Evolutionary conservation across 345 rosid genomes (phyloP), one percentile per base, ranked within the genome.

Genomic region (Dipteronia sinensis): DNA sequence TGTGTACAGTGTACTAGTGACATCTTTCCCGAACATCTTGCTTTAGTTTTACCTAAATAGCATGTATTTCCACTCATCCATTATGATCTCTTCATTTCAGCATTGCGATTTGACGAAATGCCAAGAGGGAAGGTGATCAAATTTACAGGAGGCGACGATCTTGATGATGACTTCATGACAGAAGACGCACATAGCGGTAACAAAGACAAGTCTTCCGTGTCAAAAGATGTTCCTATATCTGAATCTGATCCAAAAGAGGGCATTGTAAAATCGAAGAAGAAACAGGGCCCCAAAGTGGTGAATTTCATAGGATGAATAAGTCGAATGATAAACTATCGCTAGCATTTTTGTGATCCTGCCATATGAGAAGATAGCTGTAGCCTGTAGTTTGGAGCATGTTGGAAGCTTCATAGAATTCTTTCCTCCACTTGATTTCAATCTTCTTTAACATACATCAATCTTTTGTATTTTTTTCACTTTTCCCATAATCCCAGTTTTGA

Each of bases 71-170:
- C 29, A 76, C 17, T 65, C 23, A 51, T 56, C 29, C 19, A 44
- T 79, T 51, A 59, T 66, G 12, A 23, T 78, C 64, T 74, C 34
- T 74, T n/a, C 9, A 44, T 58, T 82, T 69, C 89, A 91, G 94
- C 20, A 31, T 62, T 67, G 72, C 86, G 77, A 74, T 61, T 47
- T 17, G 92, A 72, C 13, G 84, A 80, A 58, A 77, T 76, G 78
- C 90, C 85, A 2, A 83, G 65, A 65, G 91, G 91, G n/a, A 79
- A 85, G 71, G 83, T 94, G 73, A 94, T 95, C 65, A 91, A 88
- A 85, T 83, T 93, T 66, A 7, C 53, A 0, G 88, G 98, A 16
- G 97, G 99, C 42, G 98, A 94, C n/a, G 95, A 96, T 82, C 95
- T 96, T 29, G 95, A 88, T 13, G 98, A 94, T 19, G 99, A 96